Evolutionary conservation across 129 eudicot species (phyloP).

Genomic region (Lonicera japonica): DNA sequence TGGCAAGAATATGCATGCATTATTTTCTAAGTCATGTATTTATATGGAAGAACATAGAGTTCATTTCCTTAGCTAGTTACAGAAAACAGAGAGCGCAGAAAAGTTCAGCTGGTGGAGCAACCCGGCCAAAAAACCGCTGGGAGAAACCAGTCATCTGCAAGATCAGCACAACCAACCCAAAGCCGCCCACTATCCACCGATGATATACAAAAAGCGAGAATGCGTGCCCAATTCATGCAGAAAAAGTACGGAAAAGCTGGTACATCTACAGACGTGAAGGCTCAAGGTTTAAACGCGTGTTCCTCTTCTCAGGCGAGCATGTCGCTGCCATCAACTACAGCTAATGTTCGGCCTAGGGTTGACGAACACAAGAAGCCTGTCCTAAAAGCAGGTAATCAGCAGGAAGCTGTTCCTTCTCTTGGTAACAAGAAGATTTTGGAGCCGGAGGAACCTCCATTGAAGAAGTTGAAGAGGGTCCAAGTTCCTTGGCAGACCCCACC

Average conservation of each 20-base stretch:
- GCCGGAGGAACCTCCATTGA: slow-evolving; percentile 49
- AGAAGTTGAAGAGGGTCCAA: slow-evolving; percentile 63
- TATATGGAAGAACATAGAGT: slow-evolving; percentile 3
- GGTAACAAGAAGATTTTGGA: slow-evolving; percentile 26
- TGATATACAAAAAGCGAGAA: slow-evolving; percentile 89
- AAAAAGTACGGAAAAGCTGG: slow-evolving; percentile 49
- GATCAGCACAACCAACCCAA: slow-evolving; percentile 46
- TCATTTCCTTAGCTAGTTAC: slow-evolving; percentile 45
- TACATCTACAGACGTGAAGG: slow-evolving; percentile 21
- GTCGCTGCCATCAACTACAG: slow-evolving; percentile 25
- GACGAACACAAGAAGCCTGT: slow-evolving; percentile 34
- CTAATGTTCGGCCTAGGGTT: slow-evolving; percentile 29
- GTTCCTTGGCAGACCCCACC: slow-evolving; percentile 75
- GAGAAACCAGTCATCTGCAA: slow-evolving; percentile 49
- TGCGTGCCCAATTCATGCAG: slow-evolving; percentile 91
- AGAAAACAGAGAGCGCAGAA: slow-evolving; percentile 79
- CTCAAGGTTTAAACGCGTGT: slow-evolving; percentile 34
- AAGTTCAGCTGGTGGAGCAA: slow-evolving; percentile 90
- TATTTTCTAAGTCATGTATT: not conserved
- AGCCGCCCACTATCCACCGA: slow-evolving; percentile 97
- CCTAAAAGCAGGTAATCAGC: slow-evolving; percentile 12
- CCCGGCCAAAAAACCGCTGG: slow-evolving; percentile 69
- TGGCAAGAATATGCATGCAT: not conserved
- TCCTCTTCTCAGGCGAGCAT: slow-evolving; percentile 31
- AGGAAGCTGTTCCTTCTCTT: slow-evolving; percentile 13